Conservation (phyloP, 2,329 filamentous ascomycete species). For the Ceratocystis lukuohia region DNA sequence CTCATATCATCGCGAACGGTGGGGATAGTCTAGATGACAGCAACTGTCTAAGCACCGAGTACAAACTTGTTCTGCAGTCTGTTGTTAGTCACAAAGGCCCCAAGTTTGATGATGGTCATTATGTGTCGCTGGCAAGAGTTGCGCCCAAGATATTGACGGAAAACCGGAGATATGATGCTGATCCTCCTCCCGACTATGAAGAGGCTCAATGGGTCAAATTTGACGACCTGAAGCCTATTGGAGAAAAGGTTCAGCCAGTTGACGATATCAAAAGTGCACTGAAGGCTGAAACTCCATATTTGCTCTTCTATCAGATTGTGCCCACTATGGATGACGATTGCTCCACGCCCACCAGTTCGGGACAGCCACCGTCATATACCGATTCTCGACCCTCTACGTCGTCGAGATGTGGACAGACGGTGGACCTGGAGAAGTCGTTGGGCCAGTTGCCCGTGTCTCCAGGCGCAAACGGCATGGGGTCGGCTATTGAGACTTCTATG, state of each 20-base stretch:
- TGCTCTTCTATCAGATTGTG: slow-evolving; percentile 89
- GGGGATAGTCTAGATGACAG: slow-evolving; percentile 27
- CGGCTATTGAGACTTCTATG: neutral
- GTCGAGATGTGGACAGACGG: neutral
- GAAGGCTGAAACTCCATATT: slow-evolving; percentile 79
- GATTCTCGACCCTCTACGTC: slow-evolving; percentile 32
- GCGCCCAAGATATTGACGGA: slow-evolving; percentile 49
- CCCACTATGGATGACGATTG: slow-evolving; percentile 60
- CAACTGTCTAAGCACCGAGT: slow-evolving; percentile 67
- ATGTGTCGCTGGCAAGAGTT: slow-evolving; percentile 71
- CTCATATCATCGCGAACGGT: slow-evolving; percentile 60
- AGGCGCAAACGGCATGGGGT: neutral
- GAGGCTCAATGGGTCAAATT: slow-evolving; percentile 79
- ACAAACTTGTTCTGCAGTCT: slow-evolving; percentile 83
- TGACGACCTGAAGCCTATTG: slow-evolving; percentile 58
- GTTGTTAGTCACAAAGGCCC: slow-evolving; percentile 78
- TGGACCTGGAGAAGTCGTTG: neutral
- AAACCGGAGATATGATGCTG: slow-evolving; percentile 41
- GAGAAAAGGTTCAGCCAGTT: slow-evolving; percentile 58
- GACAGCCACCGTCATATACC: slow-evolving; percentile 46
- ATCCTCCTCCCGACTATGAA: slow-evolving; percentile 51
- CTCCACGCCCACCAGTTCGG: slow-evolving; percentile 35
- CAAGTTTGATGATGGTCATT: slow-evolving; percentile 60
- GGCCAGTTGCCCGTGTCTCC: neutral
- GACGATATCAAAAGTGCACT: slow-evolving; percentile 65